Evolutionary conservation across 2,329 filamentous ascomycete species (phyloP).

Genomic region (Ambrosiella cleistominuta): DNA sequence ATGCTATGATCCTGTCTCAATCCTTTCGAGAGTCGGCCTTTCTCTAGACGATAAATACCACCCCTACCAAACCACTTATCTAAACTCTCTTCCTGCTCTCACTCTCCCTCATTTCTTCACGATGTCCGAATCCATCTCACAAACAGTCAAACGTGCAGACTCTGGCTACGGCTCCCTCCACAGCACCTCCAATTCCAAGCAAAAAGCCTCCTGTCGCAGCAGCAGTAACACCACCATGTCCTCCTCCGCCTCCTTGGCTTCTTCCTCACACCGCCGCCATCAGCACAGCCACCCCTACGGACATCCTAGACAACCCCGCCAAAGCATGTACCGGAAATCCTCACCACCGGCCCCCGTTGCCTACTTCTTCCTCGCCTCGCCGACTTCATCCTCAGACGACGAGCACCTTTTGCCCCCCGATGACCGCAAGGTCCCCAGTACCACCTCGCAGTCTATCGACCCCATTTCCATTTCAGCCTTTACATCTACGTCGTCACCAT

Average conservation of each 20-base stretch:
- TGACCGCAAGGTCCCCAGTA: background rate
- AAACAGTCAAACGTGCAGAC: conserved; percentile 34
- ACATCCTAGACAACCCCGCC: conserved; percentile 16
- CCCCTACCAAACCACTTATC: background rate
- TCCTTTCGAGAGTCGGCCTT: too few species aligned
- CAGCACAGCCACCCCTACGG: conserved; percentile 14
- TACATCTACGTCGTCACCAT: background rate
- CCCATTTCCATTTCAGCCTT: background rate
- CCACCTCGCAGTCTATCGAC: background rate
- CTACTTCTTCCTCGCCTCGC: conserved; percentile 32
- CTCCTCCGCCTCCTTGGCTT: conserved; percentile 26
- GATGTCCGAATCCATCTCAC: background rate
- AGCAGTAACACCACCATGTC: conserved; percentile 17
- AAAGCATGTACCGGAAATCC: conserved; percentile 10
- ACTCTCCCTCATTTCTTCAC: background rate
- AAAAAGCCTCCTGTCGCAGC: conserved; percentile 16
- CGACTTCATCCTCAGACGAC: conserved; percentile 3
- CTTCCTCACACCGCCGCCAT: conserved; percentile 15
- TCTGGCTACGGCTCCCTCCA: conserved; percentile 39
- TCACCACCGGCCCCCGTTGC: conserved; percentile 19
- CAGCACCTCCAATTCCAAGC: conserved; percentile 13
- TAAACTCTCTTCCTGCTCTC: background rate
- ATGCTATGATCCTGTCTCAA: too few species aligned
- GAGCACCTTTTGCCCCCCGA: background rate
- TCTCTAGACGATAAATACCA: too few species aligned